Conservation (phyloP, 495 filamentous ascomycete species). For the Rhypophila decipiens region DNA sequence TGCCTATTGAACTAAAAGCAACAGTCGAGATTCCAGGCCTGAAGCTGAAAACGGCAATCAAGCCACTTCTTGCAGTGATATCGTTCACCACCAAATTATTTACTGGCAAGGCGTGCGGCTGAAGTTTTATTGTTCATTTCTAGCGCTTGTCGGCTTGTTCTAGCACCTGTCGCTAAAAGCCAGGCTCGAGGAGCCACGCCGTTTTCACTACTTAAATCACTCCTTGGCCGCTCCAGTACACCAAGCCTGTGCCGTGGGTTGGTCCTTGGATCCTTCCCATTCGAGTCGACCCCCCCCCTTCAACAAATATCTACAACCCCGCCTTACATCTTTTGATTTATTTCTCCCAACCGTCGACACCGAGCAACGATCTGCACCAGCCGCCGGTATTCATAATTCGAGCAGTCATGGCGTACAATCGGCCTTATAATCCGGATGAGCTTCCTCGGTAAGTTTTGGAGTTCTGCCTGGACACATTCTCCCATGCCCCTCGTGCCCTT, state of each 20-base stretch:
- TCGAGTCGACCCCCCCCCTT: not conserved
- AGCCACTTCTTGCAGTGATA: not conserved
- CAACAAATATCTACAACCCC: not conserved
- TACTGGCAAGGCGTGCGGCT: constrained; percentile 1
- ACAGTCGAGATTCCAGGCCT: too few species aligned
- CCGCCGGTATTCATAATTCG: constrained; percentile 1
- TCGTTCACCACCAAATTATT: not conserved
- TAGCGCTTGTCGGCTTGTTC: too few species aligned
- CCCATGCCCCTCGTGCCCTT: not conserved
- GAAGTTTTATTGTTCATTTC: too few species aligned
- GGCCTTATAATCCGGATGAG: constrained; percentile 89
- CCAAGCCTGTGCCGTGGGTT: too few species aligned
- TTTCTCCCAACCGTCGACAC: constrained; percentile 15
- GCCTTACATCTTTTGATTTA: constrained; percentile 1
- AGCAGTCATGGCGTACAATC: constrained; percentile 83
- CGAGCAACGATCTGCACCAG: constrained; percentile 12
- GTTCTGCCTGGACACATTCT: not conserved
- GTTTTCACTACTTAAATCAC: too few species aligned
- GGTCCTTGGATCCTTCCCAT: too few species aligned
- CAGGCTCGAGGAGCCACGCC: too few species aligned
- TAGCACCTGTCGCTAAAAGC: too few species aligned
- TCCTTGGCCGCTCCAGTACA: too few species aligned
- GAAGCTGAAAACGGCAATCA: too few species aligned
- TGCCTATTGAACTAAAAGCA: too few species aligned
- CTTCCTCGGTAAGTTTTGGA: constrained; percentile 73